Conservation (phyloP, 768 basidiomycete species). For the Pulveroboletus ravenelii region DNA sequence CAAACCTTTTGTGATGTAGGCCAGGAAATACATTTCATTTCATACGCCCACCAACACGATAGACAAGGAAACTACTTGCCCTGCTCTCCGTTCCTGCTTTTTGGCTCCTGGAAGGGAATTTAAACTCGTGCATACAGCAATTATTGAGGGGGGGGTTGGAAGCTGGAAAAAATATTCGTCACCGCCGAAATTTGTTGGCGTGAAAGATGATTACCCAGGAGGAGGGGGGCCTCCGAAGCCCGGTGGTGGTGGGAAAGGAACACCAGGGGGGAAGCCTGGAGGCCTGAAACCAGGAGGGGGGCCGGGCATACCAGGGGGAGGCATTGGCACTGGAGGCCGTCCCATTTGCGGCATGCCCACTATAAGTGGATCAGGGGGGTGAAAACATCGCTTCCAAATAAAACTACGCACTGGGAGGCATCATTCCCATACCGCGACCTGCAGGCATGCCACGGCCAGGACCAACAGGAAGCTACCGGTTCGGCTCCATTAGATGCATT, state of each 20-base stretch:
- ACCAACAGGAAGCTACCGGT: constrained; percentile 68
- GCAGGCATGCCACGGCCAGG: constrained; percentile 96
- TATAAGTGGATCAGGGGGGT: constrained; percentile 24
- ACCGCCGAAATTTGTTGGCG: not conserved
- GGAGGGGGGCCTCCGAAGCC: constrained; percentile 81
- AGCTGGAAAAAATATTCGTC: constrained; percentile 27
- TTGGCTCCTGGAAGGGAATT: constrained; percentile 8
- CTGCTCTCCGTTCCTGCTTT: constrained; percentile 22
- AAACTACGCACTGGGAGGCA: constrained; percentile 67
- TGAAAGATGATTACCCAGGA: constrained; percentile 59
- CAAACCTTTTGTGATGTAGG: constrained; percentile 22
- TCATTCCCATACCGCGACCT: constrained; percentile 95
- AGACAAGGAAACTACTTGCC: constrained; percentile 22
- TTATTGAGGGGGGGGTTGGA: constrained; percentile 47
- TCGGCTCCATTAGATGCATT: constrained; percentile 17
- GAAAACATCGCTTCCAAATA: constrained; percentile 15
- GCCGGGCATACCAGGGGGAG: constrained; percentile 76
- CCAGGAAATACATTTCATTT: constrained; percentile 25
- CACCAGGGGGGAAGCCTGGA: constrained; percentile 77
- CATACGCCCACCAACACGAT: constrained; percentile 18
- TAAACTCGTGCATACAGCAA: constrained; percentile 1
- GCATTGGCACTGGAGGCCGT: constrained; percentile 62
- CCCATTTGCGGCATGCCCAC: constrained; percentile 58
- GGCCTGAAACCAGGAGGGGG: constrained; percentile 84
- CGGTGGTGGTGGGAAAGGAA: constrained; percentile 76